Conservation (phyloP, 2,329 filamentous ascomycete genomes). For the Mariannaea sp. region DNA sequence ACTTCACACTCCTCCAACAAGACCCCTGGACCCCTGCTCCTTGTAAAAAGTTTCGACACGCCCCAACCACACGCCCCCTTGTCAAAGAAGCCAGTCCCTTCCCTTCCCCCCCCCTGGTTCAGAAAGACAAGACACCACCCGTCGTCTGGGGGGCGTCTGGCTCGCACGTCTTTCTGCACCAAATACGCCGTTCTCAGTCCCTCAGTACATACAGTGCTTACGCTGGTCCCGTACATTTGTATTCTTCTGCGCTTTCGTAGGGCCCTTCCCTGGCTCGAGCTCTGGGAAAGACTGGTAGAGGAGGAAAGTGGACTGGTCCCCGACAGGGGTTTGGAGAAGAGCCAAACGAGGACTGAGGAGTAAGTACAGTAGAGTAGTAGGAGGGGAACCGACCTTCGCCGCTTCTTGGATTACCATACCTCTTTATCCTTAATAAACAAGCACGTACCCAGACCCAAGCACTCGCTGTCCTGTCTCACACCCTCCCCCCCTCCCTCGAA, state of each 20-base stretch:
- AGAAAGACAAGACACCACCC: too few relatives aligned
- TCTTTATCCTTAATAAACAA: conserved; percentile 34
- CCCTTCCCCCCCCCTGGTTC: conserved; percentile 14
- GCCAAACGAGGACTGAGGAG: conserved; percentile 10
- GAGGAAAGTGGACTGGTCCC: conserved; percentile 24
- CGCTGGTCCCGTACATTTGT: conserved; percentile 9
- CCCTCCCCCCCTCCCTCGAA: conserved; percentile 27
- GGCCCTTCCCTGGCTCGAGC: conserved; percentile 16
- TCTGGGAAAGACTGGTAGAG: conserved; percentile 16
- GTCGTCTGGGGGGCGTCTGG: conserved; percentile 10
- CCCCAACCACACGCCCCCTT: conserved; percentile 15
- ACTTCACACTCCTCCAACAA: too few relatives aligned
- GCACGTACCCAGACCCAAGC: conserved; percentile 27
- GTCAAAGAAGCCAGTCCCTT: conserved; percentile 4
- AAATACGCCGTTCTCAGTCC: conserved; percentile 14
- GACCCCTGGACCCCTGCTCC: conserved; percentile 25
- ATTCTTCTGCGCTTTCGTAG: conserved; percentile 11
- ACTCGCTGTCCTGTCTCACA: conserved; percentile 24
- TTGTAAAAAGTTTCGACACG: conserved; percentile 17
- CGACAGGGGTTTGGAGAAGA: conserved; percentile 28
- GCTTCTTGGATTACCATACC: conserved; percentile 21
- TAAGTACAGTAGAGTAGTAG: conserved; percentile 16
- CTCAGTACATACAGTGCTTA: conserved; percentile 5
- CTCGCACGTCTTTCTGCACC: too few relatives aligned
- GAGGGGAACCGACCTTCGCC: conserved; percentile 15